Percentiles rank a stretch among this genome's conserved stretches.
These are phyloP conservation scores for Podaxis pistillaris DNA, from an alignment of 768 basidiomycete genomes.

Conservation along the genomic window DNA sequence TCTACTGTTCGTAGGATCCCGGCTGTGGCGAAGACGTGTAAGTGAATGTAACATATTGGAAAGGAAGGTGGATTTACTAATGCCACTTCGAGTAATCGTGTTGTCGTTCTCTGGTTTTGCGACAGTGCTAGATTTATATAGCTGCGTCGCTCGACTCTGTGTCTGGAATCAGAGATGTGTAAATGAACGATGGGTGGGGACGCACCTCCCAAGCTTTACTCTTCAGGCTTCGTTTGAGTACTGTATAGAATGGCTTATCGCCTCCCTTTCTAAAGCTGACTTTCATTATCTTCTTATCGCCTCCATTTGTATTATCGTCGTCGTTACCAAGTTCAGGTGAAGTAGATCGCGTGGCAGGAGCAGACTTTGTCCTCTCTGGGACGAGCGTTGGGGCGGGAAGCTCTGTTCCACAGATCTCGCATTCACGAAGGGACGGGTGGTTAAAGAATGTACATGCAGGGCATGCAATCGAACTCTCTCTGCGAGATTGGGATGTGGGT, in stretches of 20 bases:
- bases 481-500: conserved; percentile 7
- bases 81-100: conserved; percentile 10
- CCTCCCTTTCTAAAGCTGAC: conserved; percentile 93
- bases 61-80: conserved; percentile 13
- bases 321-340: conserved; percentile 46
- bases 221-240: conserved; percentile 67
- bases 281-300: conserved; percentile 51
- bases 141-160: neutral
- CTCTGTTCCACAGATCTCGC: conserved; percentile 84
- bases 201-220: conserved; percentile 75
- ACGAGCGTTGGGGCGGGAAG: conserved; percentile 38
- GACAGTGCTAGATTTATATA: neutral
- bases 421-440: conserved; percentile 64
- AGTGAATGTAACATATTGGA: conserved; percentile 5
- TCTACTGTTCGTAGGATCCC: conserved; percentile 81
- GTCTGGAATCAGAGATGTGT: neutral
- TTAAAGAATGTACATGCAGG: conserved; percentile 93
- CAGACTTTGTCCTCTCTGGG: conserved; percentile 43
- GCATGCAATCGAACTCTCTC: conserved; percentile 55
- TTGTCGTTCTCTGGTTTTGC: neutral
- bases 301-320: conserved; percentile 25
- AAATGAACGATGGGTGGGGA: neutral
- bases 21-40: conserved; percentile 39
- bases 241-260: conserved; percentile 77
- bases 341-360: conserved; percentile 61